phyloP scores from a whole-genome alignment of 139 green algal species.

The Haematococcus lacustris region DNA sequence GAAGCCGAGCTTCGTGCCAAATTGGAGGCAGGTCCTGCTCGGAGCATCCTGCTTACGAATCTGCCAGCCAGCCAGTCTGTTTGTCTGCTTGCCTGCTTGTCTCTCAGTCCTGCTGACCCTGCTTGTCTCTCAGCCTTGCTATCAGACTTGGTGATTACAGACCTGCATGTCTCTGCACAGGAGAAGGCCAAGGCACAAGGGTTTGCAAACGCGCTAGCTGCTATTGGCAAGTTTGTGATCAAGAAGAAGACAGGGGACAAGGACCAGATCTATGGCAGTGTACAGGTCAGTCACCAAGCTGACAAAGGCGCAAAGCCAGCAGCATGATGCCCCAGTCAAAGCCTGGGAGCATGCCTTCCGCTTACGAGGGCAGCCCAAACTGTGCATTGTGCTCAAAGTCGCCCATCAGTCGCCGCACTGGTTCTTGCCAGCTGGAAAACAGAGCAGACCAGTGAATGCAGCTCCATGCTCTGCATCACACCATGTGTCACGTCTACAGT shows the following conservation, averaged over 20 bases:
- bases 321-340: too few species aligned
- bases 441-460: too few species aligned
- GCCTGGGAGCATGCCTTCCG: too few species aligned
- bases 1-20: constrained; percentile 43
- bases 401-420: too few species aligned
- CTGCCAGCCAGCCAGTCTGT: not conserved
- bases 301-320: too few species aligned
- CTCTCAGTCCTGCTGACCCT: not conserved
- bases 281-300: too few species aligned
- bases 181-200: constrained; percentile 63
- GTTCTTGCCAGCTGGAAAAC: too few species aligned
- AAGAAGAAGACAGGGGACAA: constrained; percentile 86
- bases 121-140: not conserved
- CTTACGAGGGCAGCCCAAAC: too few species aligned
- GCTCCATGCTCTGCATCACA: too few species aligned
- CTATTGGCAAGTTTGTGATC: constrained; percentile 89
- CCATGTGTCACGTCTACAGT: too few species aligned
- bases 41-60: not conserved
- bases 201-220: constrained; percentile 60
- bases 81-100: not conserved
- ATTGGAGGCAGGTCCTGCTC: constrained; percentile 15
- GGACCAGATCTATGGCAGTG: constrained; percentile 76
- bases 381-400: too few species aligned
- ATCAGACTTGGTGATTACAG: not conserved
- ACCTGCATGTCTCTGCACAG: constrained; percentile 23